phyloP scores from a whole-genome alignment of 2,329 filamentous ascomycete species.

The Trichoderma guizhouense region DNA sequence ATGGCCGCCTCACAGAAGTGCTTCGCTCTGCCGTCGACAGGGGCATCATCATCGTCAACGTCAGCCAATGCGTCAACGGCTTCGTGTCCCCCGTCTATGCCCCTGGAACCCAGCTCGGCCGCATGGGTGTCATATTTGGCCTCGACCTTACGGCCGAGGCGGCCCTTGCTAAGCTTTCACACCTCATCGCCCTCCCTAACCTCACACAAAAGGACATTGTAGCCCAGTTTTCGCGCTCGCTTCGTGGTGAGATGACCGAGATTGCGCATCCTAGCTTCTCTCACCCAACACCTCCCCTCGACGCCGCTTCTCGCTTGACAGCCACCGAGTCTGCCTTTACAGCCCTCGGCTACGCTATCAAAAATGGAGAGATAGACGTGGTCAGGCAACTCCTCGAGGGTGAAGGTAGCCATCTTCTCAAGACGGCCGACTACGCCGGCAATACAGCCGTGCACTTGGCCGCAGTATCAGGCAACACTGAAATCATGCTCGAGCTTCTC shows the following conservation, averaged over 20 bases:
- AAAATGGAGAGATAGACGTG: constrained; percentile 62
- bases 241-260: constrained; percentile 85
- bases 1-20: constrained; percentile 74
- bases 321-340: constrained; percentile 64
- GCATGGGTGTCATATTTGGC: constrained; percentile 83
- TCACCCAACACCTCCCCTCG: constrained; percentile 60
- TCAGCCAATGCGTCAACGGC: constrained; percentile 81
- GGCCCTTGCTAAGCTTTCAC: constrained; percentile 85
- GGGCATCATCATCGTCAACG: constrained; percentile 83
- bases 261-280: constrained; percentile 69
- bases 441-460: constrained; percentile 67
- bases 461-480: constrained; percentile 50
- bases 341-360: constrained; percentile 75
- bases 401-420: constrained; percentile 64
- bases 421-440: constrained; percentile 74
- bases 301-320: constrained; percentile 43
- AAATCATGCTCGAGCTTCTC: constrained; percentile 58
- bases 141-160: constrained; percentile 88
- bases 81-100: constrained; percentile 78
- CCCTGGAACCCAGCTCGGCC: constrained; percentile 71
- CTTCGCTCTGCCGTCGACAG: constrained; percentile 73
- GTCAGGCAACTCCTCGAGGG: constrained; percentile 65
- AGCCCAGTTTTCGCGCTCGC: constrained; percentile 66
- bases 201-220: constrained; percentile 65
- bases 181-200: constrained; percentile 68